Conservation (phyloP, 148 eudicot genomes). For the Fagopyrum tataricum region DNA sequence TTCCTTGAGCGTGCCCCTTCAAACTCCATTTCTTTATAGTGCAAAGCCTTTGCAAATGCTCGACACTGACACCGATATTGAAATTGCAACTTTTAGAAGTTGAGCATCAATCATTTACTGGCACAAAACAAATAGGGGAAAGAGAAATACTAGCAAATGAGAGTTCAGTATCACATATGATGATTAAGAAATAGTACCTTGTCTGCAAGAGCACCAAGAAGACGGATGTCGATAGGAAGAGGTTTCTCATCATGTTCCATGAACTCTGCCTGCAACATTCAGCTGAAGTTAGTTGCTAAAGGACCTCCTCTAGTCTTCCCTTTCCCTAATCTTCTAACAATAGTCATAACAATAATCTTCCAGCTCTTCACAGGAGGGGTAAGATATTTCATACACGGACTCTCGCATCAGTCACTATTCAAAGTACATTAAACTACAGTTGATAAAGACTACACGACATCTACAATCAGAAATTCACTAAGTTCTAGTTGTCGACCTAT, state of each 20-base stretch:
- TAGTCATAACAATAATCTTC: not conserved
- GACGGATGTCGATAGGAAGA: constrained; percentile 96
- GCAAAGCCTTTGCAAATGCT: constrained; percentile 98
- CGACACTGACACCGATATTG: constrained; percentile 59
- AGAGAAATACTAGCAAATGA: not conserved
- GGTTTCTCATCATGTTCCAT: constrained; percentile 99
- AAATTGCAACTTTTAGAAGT: not conserved
- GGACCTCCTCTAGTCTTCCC: not conserved
- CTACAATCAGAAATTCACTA: not conserved
- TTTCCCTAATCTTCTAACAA: not conserved
- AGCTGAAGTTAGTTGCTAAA: not conserved
- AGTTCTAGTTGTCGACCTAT: not conserved
- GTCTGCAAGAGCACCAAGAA: constrained; percentile 98
- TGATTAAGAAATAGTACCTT: constrained; percentile 44
- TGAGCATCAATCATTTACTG: not conserved
- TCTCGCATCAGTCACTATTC: not conserved
- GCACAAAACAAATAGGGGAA: not conserved
- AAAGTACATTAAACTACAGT: not conserved
- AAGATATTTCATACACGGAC: not conserved
- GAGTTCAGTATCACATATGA: not conserved
- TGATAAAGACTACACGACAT: not conserved
- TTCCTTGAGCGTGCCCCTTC: constrained; percentile 84
- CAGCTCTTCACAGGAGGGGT: not conserved
- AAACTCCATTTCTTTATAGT: constrained; percentile 98
- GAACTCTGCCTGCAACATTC: constrained; percentile 71